Percentiles rank a stretch among this genome's conserved stretches.
phyloP scores from a whole-genome alignment of 805 yeast genomes.

The Saccharomycopsis sp. region DNA sequence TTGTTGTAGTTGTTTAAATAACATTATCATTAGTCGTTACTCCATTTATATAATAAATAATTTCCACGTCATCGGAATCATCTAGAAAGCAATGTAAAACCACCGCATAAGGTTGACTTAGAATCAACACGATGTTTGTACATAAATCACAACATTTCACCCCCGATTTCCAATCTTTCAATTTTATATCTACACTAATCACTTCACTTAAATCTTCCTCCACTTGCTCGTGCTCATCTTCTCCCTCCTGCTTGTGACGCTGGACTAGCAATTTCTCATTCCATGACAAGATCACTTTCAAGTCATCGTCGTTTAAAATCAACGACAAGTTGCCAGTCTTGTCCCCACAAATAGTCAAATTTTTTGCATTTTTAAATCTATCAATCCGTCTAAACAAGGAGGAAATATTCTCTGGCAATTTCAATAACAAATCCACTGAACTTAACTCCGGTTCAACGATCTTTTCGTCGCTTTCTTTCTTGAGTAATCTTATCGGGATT shows the following conservation, averaged over 20 bases:
- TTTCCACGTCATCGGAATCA: slow-evolving; percentile 55
- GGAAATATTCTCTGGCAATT: slow-evolving; percentile 39
- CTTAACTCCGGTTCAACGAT: slow-evolving; percentile 59
- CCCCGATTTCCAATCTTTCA: slow-evolving; percentile 65
- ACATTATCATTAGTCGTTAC: slow-evolving; percentile 9
- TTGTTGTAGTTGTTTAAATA: neutral
- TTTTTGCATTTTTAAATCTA: slow-evolving; percentile 44
- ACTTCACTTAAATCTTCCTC: slow-evolving; percentile 27
- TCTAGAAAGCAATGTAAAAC: slow-evolving; percentile 63
- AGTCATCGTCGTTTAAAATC: slow-evolving; percentile 45
- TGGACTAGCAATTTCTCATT: slow-evolving; percentile 43
- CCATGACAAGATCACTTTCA: slow-evolving; percentile 51
- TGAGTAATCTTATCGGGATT: slow-evolving; percentile 62
- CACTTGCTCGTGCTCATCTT: slow-evolving; percentile 12
- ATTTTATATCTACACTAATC: slow-evolving; percentile 42
- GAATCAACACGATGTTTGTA: slow-evolving; percentile 50
- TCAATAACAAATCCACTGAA: slow-evolving; percentile 48
- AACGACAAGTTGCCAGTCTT: slow-evolving; percentile 44
- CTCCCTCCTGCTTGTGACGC: slow-evolving; percentile 3
- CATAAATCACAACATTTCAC: slow-evolving; percentile 54
- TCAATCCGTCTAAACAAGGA: slow-evolving; percentile 57
- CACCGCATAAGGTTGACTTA: slow-evolving; percentile 51
- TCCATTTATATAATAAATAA: slow-evolving; percentile 53
- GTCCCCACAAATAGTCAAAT: slow-evolving; percentile 43
- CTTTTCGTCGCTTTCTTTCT: slow-evolving; percentile 44